Conservation (phyloP, 2,329 filamentous ascomycete species). For the Xylaria arbuscula region DNA sequence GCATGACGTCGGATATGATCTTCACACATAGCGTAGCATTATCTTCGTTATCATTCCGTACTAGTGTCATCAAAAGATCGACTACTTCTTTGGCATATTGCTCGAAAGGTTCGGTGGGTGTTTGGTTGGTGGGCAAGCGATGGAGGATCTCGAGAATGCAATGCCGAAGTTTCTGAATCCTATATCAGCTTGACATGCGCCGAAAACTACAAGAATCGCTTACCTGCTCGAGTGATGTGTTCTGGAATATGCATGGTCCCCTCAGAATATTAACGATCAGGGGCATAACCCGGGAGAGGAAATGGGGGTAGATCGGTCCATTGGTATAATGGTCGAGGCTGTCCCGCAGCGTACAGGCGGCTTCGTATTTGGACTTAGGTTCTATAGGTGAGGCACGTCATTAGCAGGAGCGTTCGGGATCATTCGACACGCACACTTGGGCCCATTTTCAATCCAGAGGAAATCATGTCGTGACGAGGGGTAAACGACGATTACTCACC, state of each 20-base stretch:
- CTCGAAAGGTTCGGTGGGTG: conserved; percentile 83
- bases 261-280: conserved; percentile 87
- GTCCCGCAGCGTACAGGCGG: conserved; percentile 88
- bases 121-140: conserved; percentile 77
- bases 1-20: conserved; percentile 95
- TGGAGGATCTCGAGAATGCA: conserved; percentile 95
- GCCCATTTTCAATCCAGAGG: background rate
- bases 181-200: conserved; percentile 39
- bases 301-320: conserved; percentile 79
- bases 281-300: conserved; percentile 89
- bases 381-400: conserved; percentile 65
- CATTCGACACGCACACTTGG: background rate
- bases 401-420: conserved; percentile 19
- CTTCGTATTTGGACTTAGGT: conserved; percentile 80
- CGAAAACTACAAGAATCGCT: conserved; percentile 42
- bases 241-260: conserved; percentile 90
- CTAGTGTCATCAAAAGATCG: conserved; percentile 87
- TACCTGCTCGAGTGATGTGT: conserved; percentile 89
- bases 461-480: background rate
- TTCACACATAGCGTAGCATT: conserved; percentile 99
- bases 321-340: conserved; percentile 88
- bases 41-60: conserved; percentile 94
- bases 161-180: conserved; percentile 81
- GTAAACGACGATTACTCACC: conserved; percentile 56
- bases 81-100: conserved; percentile 89